These are phyloP conservation scores for Flaveria robusta DNA, from an alignment of 129 eudicot genomes.

Conservation along the genomic window DNA sequence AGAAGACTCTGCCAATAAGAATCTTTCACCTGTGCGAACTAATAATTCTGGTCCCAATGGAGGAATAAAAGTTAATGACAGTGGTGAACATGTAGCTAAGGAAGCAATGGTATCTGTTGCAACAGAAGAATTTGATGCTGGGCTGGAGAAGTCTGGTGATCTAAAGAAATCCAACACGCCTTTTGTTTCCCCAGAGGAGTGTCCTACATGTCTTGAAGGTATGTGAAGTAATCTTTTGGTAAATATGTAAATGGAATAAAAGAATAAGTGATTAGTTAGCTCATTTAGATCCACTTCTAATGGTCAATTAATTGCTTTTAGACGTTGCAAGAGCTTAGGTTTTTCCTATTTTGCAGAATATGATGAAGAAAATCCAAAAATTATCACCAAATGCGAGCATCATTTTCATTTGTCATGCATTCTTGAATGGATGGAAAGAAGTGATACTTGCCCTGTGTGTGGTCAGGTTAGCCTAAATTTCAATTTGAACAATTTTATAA, in stretches of 20 bases:
- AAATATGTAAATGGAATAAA: not conserved
- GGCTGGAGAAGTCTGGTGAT: conserved; percentile 50
- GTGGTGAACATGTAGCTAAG: conserved; percentile 38
- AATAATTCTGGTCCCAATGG: conserved; percentile 35
- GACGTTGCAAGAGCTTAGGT: not conserved
- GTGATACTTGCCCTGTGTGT: conserved; percentile 92
- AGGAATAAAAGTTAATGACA: conserved; percentile 33
- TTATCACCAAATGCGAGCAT: conserved; percentile 86
- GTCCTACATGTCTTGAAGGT: conserved; percentile 99
- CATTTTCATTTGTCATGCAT: conserved; percentile 96
- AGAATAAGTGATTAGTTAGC: conserved; percentile 4
- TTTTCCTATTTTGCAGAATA: conserved; percentile 60
- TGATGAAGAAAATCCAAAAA: conserved; percentile 86
- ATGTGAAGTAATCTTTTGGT: not conserved
- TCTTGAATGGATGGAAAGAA: conserved; percentile 98
- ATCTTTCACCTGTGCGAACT: conserved; percentile 34
- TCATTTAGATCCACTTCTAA: not conserved
- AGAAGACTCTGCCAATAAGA: conserved; percentile 39
- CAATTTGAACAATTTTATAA: conserved; percentile 11
- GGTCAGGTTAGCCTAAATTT: conserved; percentile 56
- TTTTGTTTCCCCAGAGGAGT: conserved; percentile 60
- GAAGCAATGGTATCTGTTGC: conserved; percentile 40
- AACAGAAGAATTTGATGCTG: conserved; percentile 54
- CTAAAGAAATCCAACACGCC: conserved; percentile 60
- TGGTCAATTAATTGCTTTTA: conserved; percentile 4